Conservation (phyloP, 371 early-diverging fungal species). For the Mortierella polycephala region DNA sequence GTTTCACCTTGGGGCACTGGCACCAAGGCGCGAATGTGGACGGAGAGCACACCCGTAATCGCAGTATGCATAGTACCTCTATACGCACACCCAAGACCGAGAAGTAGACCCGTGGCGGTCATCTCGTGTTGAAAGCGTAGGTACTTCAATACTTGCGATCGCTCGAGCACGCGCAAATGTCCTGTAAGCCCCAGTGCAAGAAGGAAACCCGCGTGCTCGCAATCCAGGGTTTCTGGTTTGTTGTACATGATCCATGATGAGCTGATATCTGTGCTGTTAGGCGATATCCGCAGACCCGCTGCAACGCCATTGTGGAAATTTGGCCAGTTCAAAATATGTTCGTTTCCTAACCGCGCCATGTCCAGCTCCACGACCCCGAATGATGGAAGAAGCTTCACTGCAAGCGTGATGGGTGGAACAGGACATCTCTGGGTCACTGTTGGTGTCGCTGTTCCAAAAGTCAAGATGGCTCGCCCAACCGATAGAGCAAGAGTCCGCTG, state of each 20-base stretch:
- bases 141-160: conserved; percentile 71
- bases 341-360: conserved; percentile 55
- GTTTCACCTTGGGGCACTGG: conserved; percentile 60
- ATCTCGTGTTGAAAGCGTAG: conserved; percentile 72
- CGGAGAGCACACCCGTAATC: conserved; percentile 71
- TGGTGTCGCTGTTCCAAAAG: conserved; percentile 69
- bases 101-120: conserved; percentile 76
- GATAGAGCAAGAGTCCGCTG: conserved; percentile 75
- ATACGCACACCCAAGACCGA: conserved; percentile 80
- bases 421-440: conserved; percentile 65
- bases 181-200: conserved; percentile 86
- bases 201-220: conserved; percentile 84
- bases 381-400: conserved; percentile 72
- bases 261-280: conserved; percentile 61
- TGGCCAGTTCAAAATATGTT: conserved; percentile 76
- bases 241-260: conserved; percentile 86
- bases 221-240: conserved; percentile 60
- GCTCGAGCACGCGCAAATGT: conserved; percentile 70
- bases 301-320: conserved; percentile 90
- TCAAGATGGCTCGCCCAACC: conserved; percentile 74
- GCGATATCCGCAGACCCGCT: conserved; percentile 76
- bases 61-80: conserved; percentile 72
- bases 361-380: conserved; percentile 66
- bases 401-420: conserved; percentile 64
- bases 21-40: conserved; percentile 78